Conservation (phyloP, 108 stramenopile species). For the Pseudonitzschia multistriata region DNA sequence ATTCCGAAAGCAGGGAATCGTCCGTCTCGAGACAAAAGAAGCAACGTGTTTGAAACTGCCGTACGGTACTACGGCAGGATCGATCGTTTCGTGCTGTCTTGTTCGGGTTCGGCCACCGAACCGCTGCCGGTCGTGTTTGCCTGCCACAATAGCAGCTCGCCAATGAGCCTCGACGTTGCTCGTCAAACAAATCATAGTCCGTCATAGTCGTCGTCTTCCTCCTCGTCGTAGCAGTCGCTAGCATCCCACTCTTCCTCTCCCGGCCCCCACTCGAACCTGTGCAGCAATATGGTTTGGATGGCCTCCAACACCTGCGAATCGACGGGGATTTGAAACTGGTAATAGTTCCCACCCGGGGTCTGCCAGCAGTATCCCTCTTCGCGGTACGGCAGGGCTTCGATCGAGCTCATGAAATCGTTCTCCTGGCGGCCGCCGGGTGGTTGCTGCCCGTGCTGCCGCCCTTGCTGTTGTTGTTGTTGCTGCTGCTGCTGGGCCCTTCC, state of each 20-base stretch:
- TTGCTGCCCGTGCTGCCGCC: neutral
- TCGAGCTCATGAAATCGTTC: neutral
- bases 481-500: too few relatives aligned
- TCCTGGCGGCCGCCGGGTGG: neutral
- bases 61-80: too few relatives aligned
- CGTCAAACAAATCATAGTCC: neutral
- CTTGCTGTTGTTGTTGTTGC: neutral
- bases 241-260: neutral
- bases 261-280: constrained; percentile 10
- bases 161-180: too few relatives aligned
- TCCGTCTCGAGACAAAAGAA: too few relatives aligned
- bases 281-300: constrained; percentile 20
- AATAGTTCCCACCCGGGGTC: constrained; percentile 29
- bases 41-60: too few relatives aligned
- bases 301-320: constrained; percentile 25
- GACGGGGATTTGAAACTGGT: constrained; percentile 32
- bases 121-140: too few relatives aligned
- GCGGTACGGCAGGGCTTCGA: neutral
- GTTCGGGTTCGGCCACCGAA: too few relatives aligned
- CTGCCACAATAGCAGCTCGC: too few relatives aligned
- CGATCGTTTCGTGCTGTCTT: too few relatives aligned
- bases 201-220: constrained; percentile 20
- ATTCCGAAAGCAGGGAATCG: too few relatives aligned
- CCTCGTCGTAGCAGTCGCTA: neutral
- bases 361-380: constrained; percentile 22